These are phyloP conservation scores for Phalaenopsis equestris DNA, from an alignment of 106 monocot species.

Conservation along the genomic window DNA sequence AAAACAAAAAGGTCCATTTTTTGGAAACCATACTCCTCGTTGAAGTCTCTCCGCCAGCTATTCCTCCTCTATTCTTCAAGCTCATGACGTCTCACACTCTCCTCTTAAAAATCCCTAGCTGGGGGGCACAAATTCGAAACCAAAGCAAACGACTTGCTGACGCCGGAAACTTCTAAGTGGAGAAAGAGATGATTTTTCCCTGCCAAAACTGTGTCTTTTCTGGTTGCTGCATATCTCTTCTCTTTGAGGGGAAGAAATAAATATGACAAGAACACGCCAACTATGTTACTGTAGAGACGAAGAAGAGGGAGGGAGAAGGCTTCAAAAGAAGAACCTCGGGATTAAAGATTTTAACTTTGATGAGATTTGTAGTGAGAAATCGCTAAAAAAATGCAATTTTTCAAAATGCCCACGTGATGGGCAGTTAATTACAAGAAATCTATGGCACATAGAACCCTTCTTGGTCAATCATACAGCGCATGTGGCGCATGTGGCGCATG, in stretches of 20 bases:
- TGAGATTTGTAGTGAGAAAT: conserved; percentile 1
- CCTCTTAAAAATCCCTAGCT: not conserved
- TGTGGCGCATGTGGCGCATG: conserved; percentile 3
- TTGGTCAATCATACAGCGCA: not conserved
- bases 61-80: conserved; percentile 21
- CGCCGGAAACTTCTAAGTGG: not conserved
- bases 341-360: not conserved
- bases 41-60: conserved; percentile 13
- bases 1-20: conserved; percentile 30
- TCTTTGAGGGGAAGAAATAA: conserved; percentile 16
- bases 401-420: not conserved
- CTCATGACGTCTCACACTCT: conserved; percentile 13
- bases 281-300: conserved; percentile 3
- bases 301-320: not conserved
- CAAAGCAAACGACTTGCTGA: not conserved
- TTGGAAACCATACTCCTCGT: conserved; percentile 15
- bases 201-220: not conserved
- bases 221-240: conserved; percentile 5
- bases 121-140: not conserved
- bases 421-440: not conserved
- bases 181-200: not conserved
- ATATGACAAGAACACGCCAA: not conserved
- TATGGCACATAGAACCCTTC: not conserved
- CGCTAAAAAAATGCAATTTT: not conserved
- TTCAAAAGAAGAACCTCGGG: not conserved